A percentile compares a stretch with the other conserved stretches of the same genome.
Evolutionary conservation across 78 protist genomes (phyloP).

Genomic region (Salpingoeca rosetta): DNA sequence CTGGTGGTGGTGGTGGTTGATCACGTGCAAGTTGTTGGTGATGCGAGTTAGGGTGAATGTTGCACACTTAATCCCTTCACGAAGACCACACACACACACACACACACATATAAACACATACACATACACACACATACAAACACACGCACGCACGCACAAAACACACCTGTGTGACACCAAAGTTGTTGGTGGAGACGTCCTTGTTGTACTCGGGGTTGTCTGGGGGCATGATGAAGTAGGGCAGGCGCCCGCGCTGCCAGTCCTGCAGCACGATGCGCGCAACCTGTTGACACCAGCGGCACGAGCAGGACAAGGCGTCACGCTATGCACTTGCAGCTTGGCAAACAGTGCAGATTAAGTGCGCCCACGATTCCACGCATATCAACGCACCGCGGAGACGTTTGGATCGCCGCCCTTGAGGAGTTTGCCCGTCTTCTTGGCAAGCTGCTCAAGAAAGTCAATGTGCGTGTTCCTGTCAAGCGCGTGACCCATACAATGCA

Average conservation of each 20-base stretch:
- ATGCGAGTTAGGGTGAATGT: too few species aligned
- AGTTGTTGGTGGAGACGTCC: not conserved
- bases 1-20: not conserved
- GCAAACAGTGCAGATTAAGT: too few species aligned
- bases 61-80: not conserved
- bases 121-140: too few species aligned
- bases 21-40: not conserved
- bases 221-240: constrained; percentile 82
- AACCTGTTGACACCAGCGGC: too few species aligned
- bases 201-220: not conserved
- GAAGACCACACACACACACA: too few species aligned
- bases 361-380: too few species aligned
- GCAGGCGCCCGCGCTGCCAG: constrained; percentile 86
- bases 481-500: too few species aligned
- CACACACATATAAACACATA: too few species aligned
- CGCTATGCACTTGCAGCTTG: too few species aligned
- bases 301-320: too few species aligned
- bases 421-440: constrained; percentile 48
- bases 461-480: constrained; percentile 35
- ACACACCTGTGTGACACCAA: too few species aligned
- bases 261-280: constrained; percentile 84
- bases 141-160: too few species aligned
- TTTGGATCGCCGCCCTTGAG: constrained; percentile 84
- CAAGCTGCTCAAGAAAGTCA: constrained; percentile 77
- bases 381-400: constrained; percentile 43